Percentiles rank a stretch among this genome's conserved stretches.
Conservation (phyloP, 139 green algal species). For the Nannochloris sp. region DNA sequence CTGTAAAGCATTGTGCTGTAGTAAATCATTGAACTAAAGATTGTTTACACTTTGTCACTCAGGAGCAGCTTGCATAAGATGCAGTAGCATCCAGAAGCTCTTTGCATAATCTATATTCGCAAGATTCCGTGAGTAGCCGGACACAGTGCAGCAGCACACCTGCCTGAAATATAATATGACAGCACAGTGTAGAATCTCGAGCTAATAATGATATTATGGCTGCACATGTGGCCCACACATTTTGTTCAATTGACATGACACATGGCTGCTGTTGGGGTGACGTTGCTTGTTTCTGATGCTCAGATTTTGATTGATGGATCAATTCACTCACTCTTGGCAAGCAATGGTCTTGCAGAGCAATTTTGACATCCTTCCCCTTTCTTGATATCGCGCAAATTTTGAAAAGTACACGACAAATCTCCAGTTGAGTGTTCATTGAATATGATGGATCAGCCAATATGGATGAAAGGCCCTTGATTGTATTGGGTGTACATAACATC, state of each 20-base stretch:
- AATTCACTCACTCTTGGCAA: slow-evolving; percentile 4
- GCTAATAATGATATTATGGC: neutral
- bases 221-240: neutral
- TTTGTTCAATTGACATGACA: neutral
- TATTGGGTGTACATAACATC: slow-evolving; percentile 2
- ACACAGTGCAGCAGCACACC: neutral
- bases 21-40: too few species aligned
- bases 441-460: slow-evolving; percentile 9
- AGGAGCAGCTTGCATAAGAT: neutral
- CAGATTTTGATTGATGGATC: slow-evolving; percentile 2
- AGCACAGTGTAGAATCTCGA: slow-evolving; percentile 3
- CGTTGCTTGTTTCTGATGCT: neutral
- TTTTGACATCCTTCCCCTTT: neutral
- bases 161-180: slow-evolving; percentile 9
- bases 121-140: neutral
- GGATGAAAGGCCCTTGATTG: slow-evolving; percentile 13
- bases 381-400: neutral
- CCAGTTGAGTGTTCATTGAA: neutral
- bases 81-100: neutral
- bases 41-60: neutral
- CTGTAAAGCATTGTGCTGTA: too few species aligned
- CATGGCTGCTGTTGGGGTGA: neutral
- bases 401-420: neutral
- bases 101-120: neutral
- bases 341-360: slow-evolving; percentile 2